phyloP scores from a whole-genome alignment of 148 eudicot genomes.

The Persicaria tinctoria region DNA sequence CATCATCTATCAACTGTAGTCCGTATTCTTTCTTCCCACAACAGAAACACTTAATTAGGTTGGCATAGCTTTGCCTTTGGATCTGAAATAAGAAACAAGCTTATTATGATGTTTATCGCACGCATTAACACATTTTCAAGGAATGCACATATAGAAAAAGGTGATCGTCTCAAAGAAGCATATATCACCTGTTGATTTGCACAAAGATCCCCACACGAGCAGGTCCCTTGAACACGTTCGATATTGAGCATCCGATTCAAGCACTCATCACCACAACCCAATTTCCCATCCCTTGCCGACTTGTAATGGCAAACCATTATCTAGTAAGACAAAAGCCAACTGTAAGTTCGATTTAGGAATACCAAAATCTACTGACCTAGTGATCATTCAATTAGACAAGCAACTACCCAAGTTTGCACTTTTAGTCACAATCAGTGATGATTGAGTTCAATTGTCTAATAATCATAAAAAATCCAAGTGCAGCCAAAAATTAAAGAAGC shows the following conservation, averaged over 20 bases:
- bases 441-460: too few species aligned
- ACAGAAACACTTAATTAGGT: constrained; percentile 46
- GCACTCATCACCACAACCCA: constrained; percentile 88
- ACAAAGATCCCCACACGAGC: constrained; percentile 89
- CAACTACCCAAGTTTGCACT: too few species aligned
- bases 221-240: constrained; percentile 84
- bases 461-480: too few species aligned
- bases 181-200: constrained; percentile 78
- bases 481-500: too few species aligned
- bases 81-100: constrained; percentile 42
- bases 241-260: constrained; percentile 92
- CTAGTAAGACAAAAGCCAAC: constrained; percentile 30
- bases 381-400: too few species aligned
- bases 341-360: neutral
- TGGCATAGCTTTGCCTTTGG: constrained; percentile 70
- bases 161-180: constrained; percentile 5
- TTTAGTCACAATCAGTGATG: too few species aligned
- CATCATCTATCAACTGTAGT: constrained; percentile 63
- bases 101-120: neutral
- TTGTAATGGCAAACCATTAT: constrained; percentile 97
- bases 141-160: neutral
- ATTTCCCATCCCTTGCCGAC: constrained; percentile 49
- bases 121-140: neutral
- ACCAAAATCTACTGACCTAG: too few species aligned
- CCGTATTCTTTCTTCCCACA: constrained; percentile 94